Evolutionary conservation across 164 flowering plant species (phyloP), one percentile per base, ranked within the genome.

Genomic region (Chimonanthus praecox): DNA sequence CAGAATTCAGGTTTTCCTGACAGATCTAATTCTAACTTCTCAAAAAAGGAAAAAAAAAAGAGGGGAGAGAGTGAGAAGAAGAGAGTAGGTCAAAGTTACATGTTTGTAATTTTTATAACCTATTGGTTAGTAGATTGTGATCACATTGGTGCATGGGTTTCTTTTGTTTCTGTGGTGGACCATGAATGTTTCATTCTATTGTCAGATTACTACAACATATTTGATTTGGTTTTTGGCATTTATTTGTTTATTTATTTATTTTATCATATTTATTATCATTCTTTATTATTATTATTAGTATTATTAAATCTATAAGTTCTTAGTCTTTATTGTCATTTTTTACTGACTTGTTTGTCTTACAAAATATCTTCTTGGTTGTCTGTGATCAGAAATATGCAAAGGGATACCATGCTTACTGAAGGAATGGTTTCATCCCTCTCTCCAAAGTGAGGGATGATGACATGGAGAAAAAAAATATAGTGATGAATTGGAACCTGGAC

Each of bases 391-490:
- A 44, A 45, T 46, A 11, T 44, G 43, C 70, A 5, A 45, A 18
- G 47, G 9, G 8, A 58, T 9, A 54, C 43, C 54, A 65, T 66
- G 64, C 74, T 72, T 51, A 68, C 70, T 73, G 44, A 75, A 74
- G 44, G 60, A 45, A 61, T 76, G 72, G 49, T 71, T 9, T 60
- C 49, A 15, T 64, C 44, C 7, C 61, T 73, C 67, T 61, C 64
- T 77, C n/a, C 73, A 69, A 72, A 58, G 33, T 67, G 72, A 48
- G 47, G 64, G 78, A 67, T 75, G 77, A 72, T 80, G 63, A 18
- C 69, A 92, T 92, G 97, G 94, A 92, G 74, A 86, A 80, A 84
- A 86, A 85, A 84, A 72, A 78, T 71, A 64, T 44, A 15, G n/a
- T 71, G 92, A 83, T 49, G 97, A 88, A 10, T 77, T 80, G 62